phyloP scores from a whole-genome alignment of 1,139 yeast genomes.

The Nakaseomyces nivariensis region DNA sequence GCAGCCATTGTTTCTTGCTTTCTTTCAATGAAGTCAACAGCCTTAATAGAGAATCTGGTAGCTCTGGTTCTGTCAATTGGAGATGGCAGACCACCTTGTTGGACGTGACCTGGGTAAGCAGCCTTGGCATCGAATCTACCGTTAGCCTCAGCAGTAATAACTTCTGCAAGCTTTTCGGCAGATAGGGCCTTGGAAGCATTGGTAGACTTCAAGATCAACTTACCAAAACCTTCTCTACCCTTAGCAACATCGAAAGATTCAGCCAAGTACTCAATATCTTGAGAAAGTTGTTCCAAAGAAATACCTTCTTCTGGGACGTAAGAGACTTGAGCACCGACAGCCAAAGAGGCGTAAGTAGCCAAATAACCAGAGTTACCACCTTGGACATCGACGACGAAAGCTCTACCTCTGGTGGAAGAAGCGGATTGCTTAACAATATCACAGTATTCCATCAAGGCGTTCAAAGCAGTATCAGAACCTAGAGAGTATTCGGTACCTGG shows the following conservation, averaged over 20 bases:
- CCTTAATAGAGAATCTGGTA: constrained; percentile 57
- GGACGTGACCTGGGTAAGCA: constrained; percentile 77
- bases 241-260: constrained; percentile 62
- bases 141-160: constrained; percentile 54
- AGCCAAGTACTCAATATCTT: constrained; percentile 63
- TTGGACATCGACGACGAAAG: constrained; percentile 92
- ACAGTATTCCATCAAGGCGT: constrained; percentile 82
- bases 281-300: constrained; percentile 57
- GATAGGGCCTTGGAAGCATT: constrained; percentile 61
- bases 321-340: constrained; percentile 87
- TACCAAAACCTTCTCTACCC: constrained; percentile 70
- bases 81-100: constrained; percentile 74
- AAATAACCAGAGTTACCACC: constrained; percentile 95
- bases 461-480: constrained; percentile 89
- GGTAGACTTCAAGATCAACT: constrained; percentile 57
- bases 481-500: constrained; percentile 93
- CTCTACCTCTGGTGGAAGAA: constrained; percentile 87
- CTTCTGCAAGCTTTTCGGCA: constrained; percentile 57
- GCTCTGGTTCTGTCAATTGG: constrained; percentile 70
- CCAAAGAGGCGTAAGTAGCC: constrained; percentile 80
- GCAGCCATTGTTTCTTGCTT: constrained; percentile 24
- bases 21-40: constrained; percentile 59
- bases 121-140: constrained; percentile 67
- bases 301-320: constrained; percentile 90
- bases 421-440: constrained; percentile 94